Evolutionary conservation across 176 grass and related monocot species (phyloP).

Genomic region (Triticum aestivum): DNA sequence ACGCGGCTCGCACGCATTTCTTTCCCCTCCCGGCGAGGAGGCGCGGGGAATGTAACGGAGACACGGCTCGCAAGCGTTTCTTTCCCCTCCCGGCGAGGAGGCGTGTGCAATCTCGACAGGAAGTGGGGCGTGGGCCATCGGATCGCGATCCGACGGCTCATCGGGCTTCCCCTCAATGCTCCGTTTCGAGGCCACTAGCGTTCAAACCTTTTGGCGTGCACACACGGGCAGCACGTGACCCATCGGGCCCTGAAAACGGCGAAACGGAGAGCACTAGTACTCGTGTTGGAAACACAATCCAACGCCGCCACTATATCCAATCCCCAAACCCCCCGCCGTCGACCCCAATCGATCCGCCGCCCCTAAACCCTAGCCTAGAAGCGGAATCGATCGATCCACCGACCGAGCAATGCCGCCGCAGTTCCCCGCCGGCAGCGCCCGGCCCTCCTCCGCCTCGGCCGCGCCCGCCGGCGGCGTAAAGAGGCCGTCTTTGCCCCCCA

Average conservation of each 20-base stretch:
- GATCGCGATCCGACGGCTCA: not conserved
- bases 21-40: not conserved
- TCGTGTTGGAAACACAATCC: not conserved
- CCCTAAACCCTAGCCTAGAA: too few species aligned
- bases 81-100: not conserved
- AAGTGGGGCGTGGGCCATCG: not conserved
- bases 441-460: not conserved
- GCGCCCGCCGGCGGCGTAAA: not conserved
- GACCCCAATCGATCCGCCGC: not conserved
- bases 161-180: not conserved
- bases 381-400: not conserved
- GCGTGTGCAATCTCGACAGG: not conserved
- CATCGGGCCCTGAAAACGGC: not conserved
- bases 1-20: not conserved
- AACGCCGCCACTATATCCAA: not conserved
- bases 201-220: not conserved
- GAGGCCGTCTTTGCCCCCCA: not conserved
- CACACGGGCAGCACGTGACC: not conserved
- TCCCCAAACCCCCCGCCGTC: not conserved
- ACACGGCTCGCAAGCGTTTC: not conserved
- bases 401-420: slow-evolving; percentile 29
- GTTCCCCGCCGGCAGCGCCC: not conserved
- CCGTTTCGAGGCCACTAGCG: not conserved
- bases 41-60: too few species aligned
- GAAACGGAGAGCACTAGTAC: too few species aligned